These are phyloP conservation scores for Yamadazyma paraphyllophila DNA, from an alignment of 805 yeast species.

Conservation along the genomic window DNA sequence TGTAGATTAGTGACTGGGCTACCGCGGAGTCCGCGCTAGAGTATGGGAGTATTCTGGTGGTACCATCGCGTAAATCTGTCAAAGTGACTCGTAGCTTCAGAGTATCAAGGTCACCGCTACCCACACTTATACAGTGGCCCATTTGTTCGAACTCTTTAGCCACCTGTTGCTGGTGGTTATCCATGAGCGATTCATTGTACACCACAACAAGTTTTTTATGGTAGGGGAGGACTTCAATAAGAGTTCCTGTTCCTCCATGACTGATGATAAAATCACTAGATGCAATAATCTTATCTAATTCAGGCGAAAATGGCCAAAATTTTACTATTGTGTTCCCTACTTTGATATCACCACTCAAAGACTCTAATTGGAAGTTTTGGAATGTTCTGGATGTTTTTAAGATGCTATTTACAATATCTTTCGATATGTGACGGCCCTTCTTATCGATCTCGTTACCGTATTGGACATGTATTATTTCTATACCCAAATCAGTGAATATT, in stretches of 20 bases:
- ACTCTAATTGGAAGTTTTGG: not conserved
- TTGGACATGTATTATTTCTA: slow-evolving; percentile 16
- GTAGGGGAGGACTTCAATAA: slow-evolving; percentile 67
- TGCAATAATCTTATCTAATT: slow-evolving; percentile 37
- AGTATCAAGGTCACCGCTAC: not conserved
- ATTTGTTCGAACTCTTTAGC: slow-evolving; percentile 36
- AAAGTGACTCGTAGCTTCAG: not conserved
- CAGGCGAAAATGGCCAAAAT: slow-evolving; percentile 28
- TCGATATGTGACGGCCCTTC: slow-evolving; percentile 22
- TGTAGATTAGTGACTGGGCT: not conserved
- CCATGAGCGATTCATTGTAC: slow-evolving; percentile 71
- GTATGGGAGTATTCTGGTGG: not conserved
- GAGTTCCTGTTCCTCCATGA: slow-evolving; percentile 93
- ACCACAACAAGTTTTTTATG: slow-evolving; percentile 64
- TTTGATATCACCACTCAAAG: not conserved
- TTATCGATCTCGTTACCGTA: slow-evolving; percentile 30
- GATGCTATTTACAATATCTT: slow-evolving; percentile 19
- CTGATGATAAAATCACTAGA: slow-evolving; percentile 65
- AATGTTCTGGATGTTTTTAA: slow-evolving; percentile 2
- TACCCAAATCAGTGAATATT: not conserved
- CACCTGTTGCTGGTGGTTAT: slow-evolving; percentile 80
- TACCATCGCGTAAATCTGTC: too few species aligned
- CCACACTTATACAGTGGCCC: slow-evolving; percentile 13
- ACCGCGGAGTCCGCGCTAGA: not conserved
- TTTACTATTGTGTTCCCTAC: not conserved